Evolutionary conservation across 2,329 filamentous ascomycete genomes (phyloP).

Genomic region (Colletotrichum coccodes): DNA sequence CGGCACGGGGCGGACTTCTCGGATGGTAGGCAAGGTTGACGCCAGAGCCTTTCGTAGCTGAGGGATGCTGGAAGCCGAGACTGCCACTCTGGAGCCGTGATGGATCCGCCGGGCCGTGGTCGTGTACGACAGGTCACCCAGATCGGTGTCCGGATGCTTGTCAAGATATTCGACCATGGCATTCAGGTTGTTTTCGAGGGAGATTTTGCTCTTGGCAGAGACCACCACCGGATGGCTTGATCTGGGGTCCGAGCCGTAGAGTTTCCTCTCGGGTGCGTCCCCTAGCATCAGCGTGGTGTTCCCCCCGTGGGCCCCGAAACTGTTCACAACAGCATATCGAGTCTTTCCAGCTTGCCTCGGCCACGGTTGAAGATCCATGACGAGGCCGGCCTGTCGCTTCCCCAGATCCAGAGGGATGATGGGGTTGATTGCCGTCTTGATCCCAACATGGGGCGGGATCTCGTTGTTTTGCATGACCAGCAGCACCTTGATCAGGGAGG

Average conservation of each 20-base stretch:
- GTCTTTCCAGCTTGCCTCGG: slow-evolving; percentile 56
- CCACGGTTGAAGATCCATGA: slow-evolving; percentile 62
- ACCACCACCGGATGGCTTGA: slow-evolving; percentile 64
- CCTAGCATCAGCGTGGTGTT: too few species aligned
- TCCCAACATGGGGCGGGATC: slow-evolving; percentile 64
- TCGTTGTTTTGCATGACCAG: slow-evolving; percentile 35
- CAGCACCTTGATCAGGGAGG: slow-evolving; percentile 38
- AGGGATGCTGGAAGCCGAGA: slow-evolving; percentile 67
- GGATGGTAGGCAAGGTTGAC: background rate
- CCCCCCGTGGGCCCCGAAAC: slow-evolving; percentile 65
- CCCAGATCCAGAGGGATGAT: slow-evolving; percentile 64
- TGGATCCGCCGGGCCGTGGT: slow-evolving; percentile 73
- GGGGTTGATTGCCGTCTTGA: slow-evolving; percentile 71
- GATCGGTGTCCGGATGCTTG: slow-evolving; percentile 53
- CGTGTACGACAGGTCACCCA: slow-evolving; percentile 71
- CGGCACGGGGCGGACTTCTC: slow-evolving; percentile 44
- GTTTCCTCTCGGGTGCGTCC: slow-evolving; percentile 55
- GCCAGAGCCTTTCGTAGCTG: slow-evolving; percentile 30
- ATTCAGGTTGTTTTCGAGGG: slow-evolving; percentile 68
- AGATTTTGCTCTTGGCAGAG: slow-evolving; percentile 61
- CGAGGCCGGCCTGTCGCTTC: slow-evolving; percentile 66
- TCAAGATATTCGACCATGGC: slow-evolving; percentile 64
- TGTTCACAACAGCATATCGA: slow-evolving; percentile 35
- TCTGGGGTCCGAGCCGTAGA: slow-evolving; percentile 62
- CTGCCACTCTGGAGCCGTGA: slow-evolving; percentile 49